Evolutionary conservation across 495 filamentous ascomycete genomes (phyloP).

Genomic region (Parachaetomium inaequale): DNA sequence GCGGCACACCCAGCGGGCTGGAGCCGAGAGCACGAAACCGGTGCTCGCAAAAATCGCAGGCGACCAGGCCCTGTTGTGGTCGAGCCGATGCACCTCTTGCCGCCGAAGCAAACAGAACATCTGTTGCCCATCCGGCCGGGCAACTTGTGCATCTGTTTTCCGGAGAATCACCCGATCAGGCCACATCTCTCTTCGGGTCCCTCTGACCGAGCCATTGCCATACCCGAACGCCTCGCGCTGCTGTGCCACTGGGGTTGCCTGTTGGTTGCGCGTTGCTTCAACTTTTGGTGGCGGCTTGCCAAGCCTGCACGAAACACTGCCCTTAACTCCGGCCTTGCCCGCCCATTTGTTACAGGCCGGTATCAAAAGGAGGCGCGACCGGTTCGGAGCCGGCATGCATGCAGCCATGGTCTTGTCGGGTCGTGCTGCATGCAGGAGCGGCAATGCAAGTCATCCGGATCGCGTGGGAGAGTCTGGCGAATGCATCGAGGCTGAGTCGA

Average conservation of each 20-base stretch:
- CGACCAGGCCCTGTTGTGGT: neutral
- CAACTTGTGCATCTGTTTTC: neutral
- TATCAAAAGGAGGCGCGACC: slow-evolving; percentile 12
- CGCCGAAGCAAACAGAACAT: slow-evolving; percentile 6
- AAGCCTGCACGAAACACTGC: neutral
- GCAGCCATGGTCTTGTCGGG: neutral
- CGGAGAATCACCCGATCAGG: neutral
- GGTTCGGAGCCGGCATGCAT: neutral
- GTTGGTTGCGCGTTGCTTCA: neutral
- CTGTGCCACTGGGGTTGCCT: slow-evolving; percentile 8
- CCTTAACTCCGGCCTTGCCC: slow-evolving; percentile 9
- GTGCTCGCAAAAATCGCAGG: slow-evolving; percentile 15
- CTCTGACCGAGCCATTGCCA: neutral
- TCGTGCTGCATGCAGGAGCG: slow-evolving; percentile 11
- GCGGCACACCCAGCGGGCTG: slow-evolving; percentile 18
- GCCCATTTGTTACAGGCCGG: slow-evolving; percentile 17
- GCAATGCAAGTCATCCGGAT: slow-evolving; percentile 18
- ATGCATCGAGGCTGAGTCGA: slow-evolving; percentile 15
- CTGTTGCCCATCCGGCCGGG: neutral
- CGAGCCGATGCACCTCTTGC: slow-evolving; percentile 1
- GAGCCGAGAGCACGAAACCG: slow-evolving; percentile 18
- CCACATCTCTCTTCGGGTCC: neutral
- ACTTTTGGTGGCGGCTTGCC: slow-evolving; percentile 1
- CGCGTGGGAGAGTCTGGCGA: slow-evolving; percentile 1
- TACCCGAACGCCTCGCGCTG: neutral